Base-by-base conservation (phyloP, 805 yeast species). In the Zygosaccharomyces bailii region DNA sequence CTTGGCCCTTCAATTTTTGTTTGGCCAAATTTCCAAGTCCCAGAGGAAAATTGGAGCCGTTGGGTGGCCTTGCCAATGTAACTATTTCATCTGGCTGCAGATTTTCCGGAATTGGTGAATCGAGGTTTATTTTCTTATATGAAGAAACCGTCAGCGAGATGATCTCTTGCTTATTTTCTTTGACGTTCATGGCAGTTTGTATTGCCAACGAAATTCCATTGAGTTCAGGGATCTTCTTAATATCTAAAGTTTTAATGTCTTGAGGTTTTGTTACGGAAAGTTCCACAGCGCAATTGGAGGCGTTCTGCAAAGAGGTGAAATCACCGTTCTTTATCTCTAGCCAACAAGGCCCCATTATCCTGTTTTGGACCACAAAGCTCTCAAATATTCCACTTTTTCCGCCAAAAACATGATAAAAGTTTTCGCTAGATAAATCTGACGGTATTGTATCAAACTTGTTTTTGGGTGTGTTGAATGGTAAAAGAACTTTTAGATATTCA, bases 271-370 rank as follows among this genome's bases (percentile, higher is more conserved):
- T 57, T 1, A 86, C 76, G 1, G 81, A 67, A 1, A 85, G 78
- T 56, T 88, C 96, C n/a, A 86, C 73, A 44, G 78, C 77, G 66
- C 95, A 86, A 67, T 90, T 91, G 0, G 96, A 82, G 2, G 85
- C 74, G 56, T 81, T 83, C 42, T 73, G 75, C 32, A 82, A 63
- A 0, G 78, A 63, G 18, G 63, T 60, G 54, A 85, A 84, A 49
- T 82, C 80, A 39, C 82, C 84, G 40, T 77, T 74, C 34, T 74
- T 70, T 42, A 93, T 72, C 39, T 84, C 84, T 42, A 93, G 70
- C 99, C 99, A 93, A 63, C 98, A 89, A 2, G 99, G 99, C 7
- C 99, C 99, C 96, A 88, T 90, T 35, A 93, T 74, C 54, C 84
- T 82, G 54, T 86, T 74, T 62, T 83, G 87, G 19, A 90, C 56